phyloP scores from a whole-genome alignment of 345 rosid species.

The Salix dunnii region DNA sequence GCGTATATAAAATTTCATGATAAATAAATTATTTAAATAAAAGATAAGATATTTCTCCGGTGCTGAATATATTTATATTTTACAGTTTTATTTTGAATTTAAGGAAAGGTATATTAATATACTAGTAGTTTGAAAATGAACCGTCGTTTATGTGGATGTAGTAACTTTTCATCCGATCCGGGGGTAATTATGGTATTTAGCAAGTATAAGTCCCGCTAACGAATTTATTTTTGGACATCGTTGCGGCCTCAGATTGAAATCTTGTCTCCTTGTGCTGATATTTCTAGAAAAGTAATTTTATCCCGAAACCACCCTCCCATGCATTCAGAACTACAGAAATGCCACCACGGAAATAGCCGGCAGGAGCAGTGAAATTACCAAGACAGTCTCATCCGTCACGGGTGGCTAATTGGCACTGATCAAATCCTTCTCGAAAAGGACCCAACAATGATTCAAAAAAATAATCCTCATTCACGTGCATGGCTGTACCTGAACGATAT shows the following conservation, averaged over 20 bases:
- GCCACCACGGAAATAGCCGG: slow-evolving; percentile 9
- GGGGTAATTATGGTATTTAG: neutral
- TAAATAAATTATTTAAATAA: neutral
- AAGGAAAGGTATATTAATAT: neutral
- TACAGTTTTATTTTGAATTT: neutral
- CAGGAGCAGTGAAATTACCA: slow-evolving; percentile 16
- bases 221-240: neutral
- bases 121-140: neutral
- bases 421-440: slow-evolving; percentile 36
- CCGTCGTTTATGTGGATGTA: too few species aligned
- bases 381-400: slow-evolving; percentile 27
- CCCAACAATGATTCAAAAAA: slow-evolving; percentile 28
- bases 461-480: slow-evolving; percentile 32
- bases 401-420: slow-evolving; percentile 12
- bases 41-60: neutral
- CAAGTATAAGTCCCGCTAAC: neutral
- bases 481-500: neutral
- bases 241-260: neutral
- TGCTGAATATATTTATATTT: neutral
- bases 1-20: neutral
- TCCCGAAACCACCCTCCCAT: slow-evolving; percentile 9
- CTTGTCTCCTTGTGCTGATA: slow-evolving; percentile 1
- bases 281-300: neutral
- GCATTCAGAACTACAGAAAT: neutral
- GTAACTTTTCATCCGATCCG: neutral